Conservation (phyloP, 2,329 filamentous ascomycete species). For the Blastomyces gilchristii region DNA sequence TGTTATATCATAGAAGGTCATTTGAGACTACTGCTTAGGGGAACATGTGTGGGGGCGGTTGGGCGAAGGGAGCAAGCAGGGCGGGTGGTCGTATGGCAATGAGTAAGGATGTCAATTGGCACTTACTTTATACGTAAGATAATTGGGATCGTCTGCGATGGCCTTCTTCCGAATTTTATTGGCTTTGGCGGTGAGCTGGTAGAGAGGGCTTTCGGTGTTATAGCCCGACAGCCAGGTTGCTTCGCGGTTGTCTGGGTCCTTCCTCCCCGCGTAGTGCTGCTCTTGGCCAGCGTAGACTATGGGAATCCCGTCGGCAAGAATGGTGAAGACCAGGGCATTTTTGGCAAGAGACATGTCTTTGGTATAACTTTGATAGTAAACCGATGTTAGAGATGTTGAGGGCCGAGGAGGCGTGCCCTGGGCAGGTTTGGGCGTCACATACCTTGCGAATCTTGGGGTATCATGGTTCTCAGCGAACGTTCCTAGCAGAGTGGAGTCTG, state of each 20-base stretch:
- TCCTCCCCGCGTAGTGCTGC: slow-evolving; percentile 47
- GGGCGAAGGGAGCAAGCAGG: neutral
- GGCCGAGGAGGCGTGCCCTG: neutral
- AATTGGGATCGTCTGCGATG: slow-evolving; percentile 29
- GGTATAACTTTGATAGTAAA: slow-evolving; percentile 35
- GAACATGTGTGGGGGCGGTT: neutral
- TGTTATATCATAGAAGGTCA: neutral
- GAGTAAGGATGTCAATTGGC: neutral
- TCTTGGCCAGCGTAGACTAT: slow-evolving; percentile 58
- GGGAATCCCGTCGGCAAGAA: slow-evolving; percentile 51
- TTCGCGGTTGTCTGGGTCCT: slow-evolving; percentile 44
- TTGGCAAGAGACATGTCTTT: slow-evolving; percentile 47
- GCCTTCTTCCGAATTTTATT: slow-evolving; percentile 44
- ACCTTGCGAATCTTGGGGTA: slow-evolving; percentile 21
- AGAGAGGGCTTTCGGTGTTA: slow-evolving; percentile 39
- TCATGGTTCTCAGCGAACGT: slow-evolving; percentile 53
- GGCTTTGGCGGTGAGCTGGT: slow-evolving; percentile 37
- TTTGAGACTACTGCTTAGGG: neutral
- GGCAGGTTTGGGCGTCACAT: neutral
- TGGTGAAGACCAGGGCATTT: slow-evolving; percentile 51
- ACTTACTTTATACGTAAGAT: slow-evolving; percentile 21
- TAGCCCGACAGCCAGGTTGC: slow-evolving; percentile 49
- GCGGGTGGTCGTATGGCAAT: neutral
- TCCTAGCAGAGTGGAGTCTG: slow-evolving; percentile 34
- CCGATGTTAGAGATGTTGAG: slow-evolving; percentile 24